These are phyloP conservation scores for Quercus mongolica DNA, from an alignment of 306 rosid genomes.

Conservation along the genomic window DNA sequence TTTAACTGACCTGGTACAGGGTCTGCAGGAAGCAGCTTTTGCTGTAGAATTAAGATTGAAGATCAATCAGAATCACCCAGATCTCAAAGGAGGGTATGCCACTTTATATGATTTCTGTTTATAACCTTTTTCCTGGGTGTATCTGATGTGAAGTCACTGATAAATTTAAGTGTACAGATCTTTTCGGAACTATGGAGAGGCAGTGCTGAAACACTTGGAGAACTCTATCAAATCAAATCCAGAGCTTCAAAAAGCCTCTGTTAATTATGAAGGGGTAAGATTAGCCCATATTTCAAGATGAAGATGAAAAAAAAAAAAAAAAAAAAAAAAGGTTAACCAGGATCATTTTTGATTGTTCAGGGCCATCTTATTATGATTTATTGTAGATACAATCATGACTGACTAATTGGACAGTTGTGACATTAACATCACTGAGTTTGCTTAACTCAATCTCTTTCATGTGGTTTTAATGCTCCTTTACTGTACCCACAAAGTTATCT, in stretches of 20 bases:
- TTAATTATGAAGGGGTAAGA: conserved; percentile 87
- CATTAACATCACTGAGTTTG: background rate
- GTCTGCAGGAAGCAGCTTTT: conserved; percentile 72
- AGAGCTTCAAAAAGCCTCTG: conserved; percentile 72
- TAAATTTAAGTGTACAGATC: conserved; percentile 50
- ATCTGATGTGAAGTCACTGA: conserved; percentile 32
- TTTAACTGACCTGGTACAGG: conserved; percentile 74
- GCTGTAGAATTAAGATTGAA: conserved; percentile 80
- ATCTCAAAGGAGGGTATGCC: conserved; percentile 81
- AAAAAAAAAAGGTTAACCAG: background rate
- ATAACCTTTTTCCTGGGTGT: conserved; percentile 4
- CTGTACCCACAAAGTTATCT: background rate
- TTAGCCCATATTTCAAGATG: background rate
- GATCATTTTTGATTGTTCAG: too few species aligned
- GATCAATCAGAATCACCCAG: conserved; percentile 80
- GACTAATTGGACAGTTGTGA: background rate
- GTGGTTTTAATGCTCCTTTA: background rate
- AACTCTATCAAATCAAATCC: conserved; percentile 50
- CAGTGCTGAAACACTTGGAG: conserved; percentile 77
- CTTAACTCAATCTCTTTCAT: background rate
- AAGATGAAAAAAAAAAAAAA: background rate
- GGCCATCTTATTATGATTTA: background rate
- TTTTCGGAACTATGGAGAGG: conserved; percentile 86
- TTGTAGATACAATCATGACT: background rate
- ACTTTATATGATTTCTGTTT: conserved; percentile 8